A percentile compares a stretch with the other conserved stretches of the same genome.
These are phyloP conservation scores for Staphylotrichum tortipilum DNA, from an alignment of 495 filamentous ascomycete species.

Conservation along the genomic window DNA sequence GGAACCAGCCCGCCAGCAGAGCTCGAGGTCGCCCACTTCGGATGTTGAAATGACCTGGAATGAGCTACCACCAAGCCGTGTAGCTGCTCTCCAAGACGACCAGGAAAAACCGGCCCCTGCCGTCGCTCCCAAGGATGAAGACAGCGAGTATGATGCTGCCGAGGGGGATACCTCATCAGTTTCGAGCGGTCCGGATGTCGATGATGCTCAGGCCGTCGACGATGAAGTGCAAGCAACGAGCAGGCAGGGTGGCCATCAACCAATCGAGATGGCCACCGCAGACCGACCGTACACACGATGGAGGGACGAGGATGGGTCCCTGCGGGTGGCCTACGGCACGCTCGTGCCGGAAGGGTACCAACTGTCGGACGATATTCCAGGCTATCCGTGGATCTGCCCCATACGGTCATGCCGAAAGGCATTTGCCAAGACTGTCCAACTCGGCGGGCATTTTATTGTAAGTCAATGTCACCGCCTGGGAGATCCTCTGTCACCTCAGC, in stretches of 20 bases:
- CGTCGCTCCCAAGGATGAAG: neutral
- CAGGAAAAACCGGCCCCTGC: neutral
- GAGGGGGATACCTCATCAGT: neutral
- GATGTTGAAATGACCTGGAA: neutral
- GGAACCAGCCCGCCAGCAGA: neutral
- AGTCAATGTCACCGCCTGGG: no score
- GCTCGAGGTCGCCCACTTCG: neutral
- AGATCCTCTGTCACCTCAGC: no score
- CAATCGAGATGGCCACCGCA: slow-evolving; percentile 8
- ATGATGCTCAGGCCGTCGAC: neutral
- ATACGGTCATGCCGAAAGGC: slow-evolving; percentile 13
- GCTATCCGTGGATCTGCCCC: slow-evolving; percentile 16
- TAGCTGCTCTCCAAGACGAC: no score
- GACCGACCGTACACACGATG: slow-evolving; percentile 18
- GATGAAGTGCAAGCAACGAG: neutral
- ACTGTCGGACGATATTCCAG: neutral
- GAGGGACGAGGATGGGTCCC: slow-evolving; percentile 11
- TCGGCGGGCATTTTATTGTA: slow-evolving; percentile 20
- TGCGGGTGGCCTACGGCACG: neutral
- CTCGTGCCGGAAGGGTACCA: slow-evolving; percentile 20
- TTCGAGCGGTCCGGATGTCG: neutral
- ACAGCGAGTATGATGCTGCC: neutral
- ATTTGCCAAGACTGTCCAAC: neutral
- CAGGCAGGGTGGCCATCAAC: neutral
- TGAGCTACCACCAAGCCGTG: no score